Evolutionary conservation across 345 rosid genomes (phyloP).

Genomic region (Ceriops tagal): DNA sequence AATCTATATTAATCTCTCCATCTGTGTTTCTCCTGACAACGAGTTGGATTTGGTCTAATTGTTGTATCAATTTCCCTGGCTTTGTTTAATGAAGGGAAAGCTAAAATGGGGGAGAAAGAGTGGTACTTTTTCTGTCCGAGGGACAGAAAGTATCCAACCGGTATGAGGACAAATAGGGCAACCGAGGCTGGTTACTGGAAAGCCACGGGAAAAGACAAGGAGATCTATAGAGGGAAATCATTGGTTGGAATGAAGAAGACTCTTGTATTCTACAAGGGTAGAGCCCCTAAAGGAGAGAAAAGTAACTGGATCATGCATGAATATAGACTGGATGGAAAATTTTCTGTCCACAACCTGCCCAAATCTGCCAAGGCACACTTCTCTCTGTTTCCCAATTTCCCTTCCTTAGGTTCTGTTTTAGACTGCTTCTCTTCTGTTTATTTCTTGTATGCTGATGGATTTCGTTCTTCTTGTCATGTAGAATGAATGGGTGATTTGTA

Average conservation of each 20-base stretch:
- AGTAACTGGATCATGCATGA: conserved; percentile 96
- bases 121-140: conserved; percentile 94
- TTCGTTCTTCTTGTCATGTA: conserved; percentile 21
- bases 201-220: conserved; percentile 91
- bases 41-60: not conserved
- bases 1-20: not conserved
- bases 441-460: not conserved
- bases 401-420: conserved; percentile 12
- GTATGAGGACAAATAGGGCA: conserved; percentile 80
- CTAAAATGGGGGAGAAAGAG: conserved; percentile 93
- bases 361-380: conserved; percentile 64
- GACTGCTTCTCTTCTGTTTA: conserved; percentile 12
- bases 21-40: too few species aligned
- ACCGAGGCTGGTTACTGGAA: conserved; percentile 94
- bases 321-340: conserved; percentile 71
- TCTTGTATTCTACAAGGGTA: conserved; percentile 79
- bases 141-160: conserved; percentile 90
- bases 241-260: conserved; percentile 96
- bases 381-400: not conserved
- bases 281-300: conserved; percentile 90
- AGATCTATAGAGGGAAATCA: conserved; percentile 61
- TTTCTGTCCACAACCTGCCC: conserved; percentile 65
- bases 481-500: conserved; percentile 95
- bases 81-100: conserved; percentile 55
- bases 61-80: not conserved